These are phyloP conservation scores for Cercospora sp. DNA, from an alignment of 2,329 filamentous ascomycete genomes.

Conservation along the genomic window DNA sequence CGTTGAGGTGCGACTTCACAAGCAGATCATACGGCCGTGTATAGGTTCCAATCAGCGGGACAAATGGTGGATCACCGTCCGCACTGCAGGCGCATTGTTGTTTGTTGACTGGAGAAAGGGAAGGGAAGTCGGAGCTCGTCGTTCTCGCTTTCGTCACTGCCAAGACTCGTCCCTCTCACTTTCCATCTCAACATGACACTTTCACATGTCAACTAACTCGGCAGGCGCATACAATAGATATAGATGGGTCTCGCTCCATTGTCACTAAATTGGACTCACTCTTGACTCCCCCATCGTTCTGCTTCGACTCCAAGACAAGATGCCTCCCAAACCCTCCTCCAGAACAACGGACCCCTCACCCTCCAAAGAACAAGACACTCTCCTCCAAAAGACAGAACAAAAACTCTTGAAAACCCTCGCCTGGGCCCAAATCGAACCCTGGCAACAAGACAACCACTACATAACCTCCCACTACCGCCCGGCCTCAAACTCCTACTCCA, in stretches of 20 bases:
- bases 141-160: conserved; percentile 11
- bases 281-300: too few species aligned
- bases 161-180: background rate
- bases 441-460: conserved; percentile 66
- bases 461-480: conserved; percentile 67
- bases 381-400: conserved; percentile 25
- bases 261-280: background rate
- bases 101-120: background rate
- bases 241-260: background rate
- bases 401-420: conserved; percentile 48
- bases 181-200: conserved; percentile 8
- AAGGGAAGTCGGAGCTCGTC: background rate
- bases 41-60: background rate
- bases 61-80: background rate
- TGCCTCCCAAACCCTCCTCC: background rate
- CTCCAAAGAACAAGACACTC: background rate
- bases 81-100: conserved; percentile 1
- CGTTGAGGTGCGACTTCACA: background rate
- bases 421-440: conserved; percentile 47
- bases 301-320: background rate
- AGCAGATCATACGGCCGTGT: background rate
- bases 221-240: background rate
- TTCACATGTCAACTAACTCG: conserved; percentile 10
- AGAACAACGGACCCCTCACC: background rate
- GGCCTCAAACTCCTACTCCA: conserved; percentile 60